Evolutionary conservation across 345 rosid genomes (phyloP).

Genomic region (Carallia brachiata): DNA sequence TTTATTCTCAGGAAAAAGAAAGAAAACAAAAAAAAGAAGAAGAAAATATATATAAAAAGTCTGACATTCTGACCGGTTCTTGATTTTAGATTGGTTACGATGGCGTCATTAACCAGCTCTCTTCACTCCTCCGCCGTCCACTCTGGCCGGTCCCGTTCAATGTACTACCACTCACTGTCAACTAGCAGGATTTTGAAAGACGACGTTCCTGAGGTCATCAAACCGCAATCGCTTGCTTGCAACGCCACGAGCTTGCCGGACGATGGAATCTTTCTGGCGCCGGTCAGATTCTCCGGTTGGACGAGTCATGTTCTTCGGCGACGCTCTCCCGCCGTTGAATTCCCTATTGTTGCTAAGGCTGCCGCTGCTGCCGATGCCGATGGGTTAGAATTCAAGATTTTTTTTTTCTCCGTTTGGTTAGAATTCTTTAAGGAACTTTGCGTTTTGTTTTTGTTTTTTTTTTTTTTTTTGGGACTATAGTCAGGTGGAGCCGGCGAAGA

Average conservation of each 20-base stretch:
- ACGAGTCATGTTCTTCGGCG: conserved; percentile 17
- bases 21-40: too few relatives aligned
- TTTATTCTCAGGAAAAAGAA: too few relatives aligned
- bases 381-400: conserved; percentile 20
- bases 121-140: not conserved
- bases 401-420: conserved; percentile 28
- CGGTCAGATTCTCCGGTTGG: conserved; percentile 23
- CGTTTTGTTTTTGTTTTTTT: not conserved
- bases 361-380: conserved; percentile 49
- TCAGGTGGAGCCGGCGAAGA: conserved; percentile 37
- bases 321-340: conserved; percentile 18
- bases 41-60: too few relatives aligned
- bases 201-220: not conserved
- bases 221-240: conserved; percentile 16
- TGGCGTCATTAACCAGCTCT: not conserved
- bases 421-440: too few relatives aligned
- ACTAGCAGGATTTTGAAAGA: not conserved
- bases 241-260: conserved; percentile 23
- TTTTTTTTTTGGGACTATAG: conserved; percentile 22
- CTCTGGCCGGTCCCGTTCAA: not conserved
- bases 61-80: too few relatives aligned
- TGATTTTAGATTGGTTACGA: not conserved
- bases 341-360: conserved; percentile 24
- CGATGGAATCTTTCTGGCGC: not conserved
- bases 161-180: not conserved